A percentile compares a stretch with the other conserved stretches of the same genome.
Evolutionary conservation across 345 rosid genomes (phyloP).

Genomic region (Heritiera littoralis): DNA sequence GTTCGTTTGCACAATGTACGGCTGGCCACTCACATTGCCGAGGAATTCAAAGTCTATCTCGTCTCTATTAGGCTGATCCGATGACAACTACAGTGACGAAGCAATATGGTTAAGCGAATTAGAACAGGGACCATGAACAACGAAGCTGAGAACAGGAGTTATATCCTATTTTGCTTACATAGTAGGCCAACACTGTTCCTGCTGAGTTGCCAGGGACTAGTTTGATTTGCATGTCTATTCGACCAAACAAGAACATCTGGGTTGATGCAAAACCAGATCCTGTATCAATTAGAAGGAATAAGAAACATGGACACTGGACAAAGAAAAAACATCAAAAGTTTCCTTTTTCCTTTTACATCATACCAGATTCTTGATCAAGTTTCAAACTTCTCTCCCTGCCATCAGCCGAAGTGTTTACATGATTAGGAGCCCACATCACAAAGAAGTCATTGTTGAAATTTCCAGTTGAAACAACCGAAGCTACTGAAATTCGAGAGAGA

Average conservation of each 20-base stretch:
- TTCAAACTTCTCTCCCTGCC: conserved; percentile 65
- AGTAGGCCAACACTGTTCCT: conserved; percentile 79
- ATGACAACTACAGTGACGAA: conserved; percentile 46
- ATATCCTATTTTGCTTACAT: conserved; percentile 42
- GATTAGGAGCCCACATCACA: conserved; percentile 76
- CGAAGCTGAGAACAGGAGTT: neutral
- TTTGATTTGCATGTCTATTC: conserved; percentile 75
- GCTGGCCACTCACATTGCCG: conserved; percentile 68
- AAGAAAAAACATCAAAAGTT: neutral
- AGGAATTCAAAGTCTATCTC: conserved; percentile 86
- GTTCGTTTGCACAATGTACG: conserved; percentile 85
- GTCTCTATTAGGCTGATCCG: conserved; percentile 73
- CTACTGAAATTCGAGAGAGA: too few relatives aligned
- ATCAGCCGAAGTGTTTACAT: conserved; percentile 64
- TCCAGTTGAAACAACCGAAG: too few relatives aligned
- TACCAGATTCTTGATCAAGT: conserved; percentile 83
- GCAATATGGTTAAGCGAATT: neutral
- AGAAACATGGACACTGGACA: neutral
- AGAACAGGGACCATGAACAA: neutral
- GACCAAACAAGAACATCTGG: conserved; percentile 72
- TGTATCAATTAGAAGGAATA: conserved; percentile 19
- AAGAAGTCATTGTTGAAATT: conserved; percentile 67
- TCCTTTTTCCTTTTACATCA: neutral
- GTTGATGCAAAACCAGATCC: conserved; percentile 78
- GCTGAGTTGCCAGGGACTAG: conserved; percentile 79